phyloP scores from a whole-genome alignment of 345 rosid species.

The Pistacia vera region DNA sequence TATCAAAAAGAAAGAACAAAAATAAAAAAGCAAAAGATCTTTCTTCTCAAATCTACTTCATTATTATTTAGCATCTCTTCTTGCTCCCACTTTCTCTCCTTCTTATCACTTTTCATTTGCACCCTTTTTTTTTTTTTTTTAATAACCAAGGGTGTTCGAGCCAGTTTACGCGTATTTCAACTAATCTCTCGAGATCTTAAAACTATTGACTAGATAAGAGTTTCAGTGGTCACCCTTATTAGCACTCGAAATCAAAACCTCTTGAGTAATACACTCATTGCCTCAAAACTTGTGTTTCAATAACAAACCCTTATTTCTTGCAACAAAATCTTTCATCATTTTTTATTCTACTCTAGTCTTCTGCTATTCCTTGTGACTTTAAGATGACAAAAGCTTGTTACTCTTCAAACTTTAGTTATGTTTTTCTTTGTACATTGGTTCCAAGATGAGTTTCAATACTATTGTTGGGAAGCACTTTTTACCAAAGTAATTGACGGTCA shows the following conservation, averaged over 20 bases:
- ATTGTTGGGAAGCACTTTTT: constrained; percentile 17
- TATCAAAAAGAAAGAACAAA: constrained; percentile 24
- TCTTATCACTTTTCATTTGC: too few species aligned
- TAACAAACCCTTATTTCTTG: too few species aligned
- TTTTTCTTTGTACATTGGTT: constrained; percentile 15
- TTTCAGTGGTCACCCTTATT: too few species aligned
- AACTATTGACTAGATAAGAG: too few species aligned
- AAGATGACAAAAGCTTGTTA: constrained; percentile 13
- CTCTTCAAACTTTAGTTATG: constrained; percentile 3
- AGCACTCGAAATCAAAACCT: too few species aligned
- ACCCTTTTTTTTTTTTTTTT: too few species aligned
- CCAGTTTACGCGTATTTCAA: too few species aligned
- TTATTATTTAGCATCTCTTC: constrained; percentile 12
- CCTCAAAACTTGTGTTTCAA: too few species aligned
- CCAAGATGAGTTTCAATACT: constrained; percentile 6
- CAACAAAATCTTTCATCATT: constrained; percentile 18
- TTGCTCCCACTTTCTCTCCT: constrained; percentile 12
- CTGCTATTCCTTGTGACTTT: constrained; percentile 22
- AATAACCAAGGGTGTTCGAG: too few species aligned
- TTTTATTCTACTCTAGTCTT: constrained; percentile 1
- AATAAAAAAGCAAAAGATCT: constrained; percentile 20
- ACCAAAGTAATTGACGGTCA: constrained; percentile 10
- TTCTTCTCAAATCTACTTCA: constrained; percentile 15
- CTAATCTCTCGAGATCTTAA: too few species aligned
- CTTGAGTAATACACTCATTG: too few species aligned